phyloP scores from a whole-genome alignment of 2,329 filamentous ascomycete genomes.

The Aspergillus cejpii region DNA sequence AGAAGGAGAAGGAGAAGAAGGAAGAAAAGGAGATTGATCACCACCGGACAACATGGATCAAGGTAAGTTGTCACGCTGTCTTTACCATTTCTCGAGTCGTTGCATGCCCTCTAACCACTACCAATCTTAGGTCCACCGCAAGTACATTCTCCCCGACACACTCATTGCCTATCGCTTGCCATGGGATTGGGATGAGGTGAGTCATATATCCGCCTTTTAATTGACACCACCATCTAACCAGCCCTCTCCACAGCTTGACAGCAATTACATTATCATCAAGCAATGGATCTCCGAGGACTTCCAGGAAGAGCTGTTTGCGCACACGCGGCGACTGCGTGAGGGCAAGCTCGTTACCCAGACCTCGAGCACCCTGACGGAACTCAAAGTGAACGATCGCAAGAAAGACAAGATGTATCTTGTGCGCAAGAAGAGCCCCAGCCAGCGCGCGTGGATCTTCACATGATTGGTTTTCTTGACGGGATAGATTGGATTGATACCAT shows the following conservation, averaged over 20 bases:
- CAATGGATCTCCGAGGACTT: conserved; percentile 65
- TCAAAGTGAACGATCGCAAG: conserved; percentile 38
- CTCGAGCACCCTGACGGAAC: conserved; percentile 35
- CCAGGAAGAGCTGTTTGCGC: conserved; percentile 65
- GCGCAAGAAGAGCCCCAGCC: conserved; percentile 39
- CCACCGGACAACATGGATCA: conserved; percentile 38
- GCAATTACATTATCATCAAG: conserved; percentile 66
- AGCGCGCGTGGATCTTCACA: conserved; percentile 33
- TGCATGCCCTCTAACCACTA: conserved; percentile 6
- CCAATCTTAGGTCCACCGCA: conserved; percentile 37
- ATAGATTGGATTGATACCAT: conserved; percentile 4
- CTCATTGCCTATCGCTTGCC: conserved; percentile 41
- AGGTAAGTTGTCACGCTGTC: conserved; percentile 27
- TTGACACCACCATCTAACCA: not conserved
- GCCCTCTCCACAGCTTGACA: conserved; percentile 45
- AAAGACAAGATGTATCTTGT: conserved; percentile 44
- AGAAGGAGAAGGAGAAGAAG: conserved; percentile 26
- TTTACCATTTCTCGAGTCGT: not conserved
- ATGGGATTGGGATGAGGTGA: conserved; percentile 45
- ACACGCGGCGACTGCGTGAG: conserved; percentile 60
- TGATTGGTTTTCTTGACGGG: conserved; percentile 12
- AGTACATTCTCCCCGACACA: conserved; percentile 43
- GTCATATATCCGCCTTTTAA: conserved; percentile 11
- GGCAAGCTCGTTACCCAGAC: conserved; percentile 37
- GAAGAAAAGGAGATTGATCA: conserved; percentile 21